These are phyloP conservation scores for Penicillium glabrum DNA, from an alignment of 2,329 filamentous ascomycete genomes.

Conservation along the genomic window DNA sequence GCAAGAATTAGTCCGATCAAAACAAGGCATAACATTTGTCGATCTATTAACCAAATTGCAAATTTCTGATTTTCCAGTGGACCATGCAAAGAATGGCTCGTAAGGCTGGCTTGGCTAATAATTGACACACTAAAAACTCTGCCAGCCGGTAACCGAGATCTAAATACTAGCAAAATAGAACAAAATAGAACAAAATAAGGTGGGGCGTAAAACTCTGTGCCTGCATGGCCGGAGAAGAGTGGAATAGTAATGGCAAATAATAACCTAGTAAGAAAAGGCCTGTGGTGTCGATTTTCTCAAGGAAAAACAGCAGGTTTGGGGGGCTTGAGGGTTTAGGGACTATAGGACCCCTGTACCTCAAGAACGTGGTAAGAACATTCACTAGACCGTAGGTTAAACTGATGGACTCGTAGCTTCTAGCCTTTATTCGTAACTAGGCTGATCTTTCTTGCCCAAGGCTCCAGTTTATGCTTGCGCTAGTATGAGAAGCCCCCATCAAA, in stretches of 20 bases:
- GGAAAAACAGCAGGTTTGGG: no score
- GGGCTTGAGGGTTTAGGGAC: no score
- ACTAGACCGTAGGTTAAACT: neutral
- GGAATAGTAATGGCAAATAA: neutral
- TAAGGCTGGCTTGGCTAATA: slow-evolving; percentile 1
- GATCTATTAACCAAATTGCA: neutral
- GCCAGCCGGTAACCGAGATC: neutral
- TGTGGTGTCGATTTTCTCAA: no score
- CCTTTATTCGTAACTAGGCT: neutral
- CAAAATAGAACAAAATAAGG: neutral
- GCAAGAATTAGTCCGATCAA: neutral
- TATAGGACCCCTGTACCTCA: no score
- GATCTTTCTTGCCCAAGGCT: neutral
- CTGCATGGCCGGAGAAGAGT: neutral
- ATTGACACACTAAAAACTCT: slow-evolving; percentile 2
- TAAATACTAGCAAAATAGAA: neutral
- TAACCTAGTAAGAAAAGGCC: no score
- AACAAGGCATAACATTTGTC: neutral
- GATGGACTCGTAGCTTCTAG: neutral
- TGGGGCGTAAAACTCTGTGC: neutral
- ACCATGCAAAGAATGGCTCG: neutral
- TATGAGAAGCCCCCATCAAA: neutral
- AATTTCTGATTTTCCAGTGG: neutral
- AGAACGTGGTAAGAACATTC: no score
- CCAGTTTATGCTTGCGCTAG: neutral